These are phyloP conservation scores for Gentiana straminea DNA, from an alignment of 257 asterid species.

Conservation along the genomic window DNA sequence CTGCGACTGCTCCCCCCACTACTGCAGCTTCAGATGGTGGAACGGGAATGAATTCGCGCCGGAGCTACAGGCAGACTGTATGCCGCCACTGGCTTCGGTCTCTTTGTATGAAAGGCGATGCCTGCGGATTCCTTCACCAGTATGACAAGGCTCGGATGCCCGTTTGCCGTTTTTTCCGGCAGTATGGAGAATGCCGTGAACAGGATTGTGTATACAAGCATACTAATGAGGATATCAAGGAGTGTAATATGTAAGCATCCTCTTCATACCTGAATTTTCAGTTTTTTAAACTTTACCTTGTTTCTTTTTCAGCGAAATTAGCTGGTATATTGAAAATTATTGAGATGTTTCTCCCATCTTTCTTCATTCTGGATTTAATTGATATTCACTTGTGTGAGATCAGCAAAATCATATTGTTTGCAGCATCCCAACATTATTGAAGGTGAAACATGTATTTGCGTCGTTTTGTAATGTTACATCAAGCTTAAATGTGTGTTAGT, in stretches of 20 bases:
- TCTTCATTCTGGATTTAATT: too few species aligned
- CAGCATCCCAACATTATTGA: too few species aligned
- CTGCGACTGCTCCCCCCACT: constrained; percentile 20
- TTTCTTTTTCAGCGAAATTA: too few species aligned
- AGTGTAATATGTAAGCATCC: constrained; percentile 71
- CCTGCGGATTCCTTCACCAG: constrained; percentile 89
- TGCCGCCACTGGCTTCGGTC: constrained; percentile 90
- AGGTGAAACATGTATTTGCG: too few species aligned
- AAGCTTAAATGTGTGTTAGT: too few species aligned
- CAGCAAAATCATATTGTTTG: too few species aligned
- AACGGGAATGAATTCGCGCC: constrained; percentile 26
- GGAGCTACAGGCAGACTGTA: constrained; percentile 86
- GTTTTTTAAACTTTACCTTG: background rate
- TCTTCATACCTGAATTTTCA: background rate
- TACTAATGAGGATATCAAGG: constrained; percentile 89
- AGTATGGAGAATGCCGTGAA: constrained; percentile 85
- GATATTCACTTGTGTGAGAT: too few species aligned
- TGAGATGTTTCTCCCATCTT: too few species aligned
- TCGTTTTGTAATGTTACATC: too few species aligned
- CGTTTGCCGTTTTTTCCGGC: constrained; percentile 68
- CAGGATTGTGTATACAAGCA: constrained; percentile 94
- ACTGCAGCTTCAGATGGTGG: constrained; percentile 16
- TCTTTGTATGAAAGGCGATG: constrained; percentile 85
- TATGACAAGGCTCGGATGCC: constrained; percentile 90
- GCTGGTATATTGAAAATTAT: too few species aligned